phyloP scores from a whole-genome alignment of 2,329 filamentous ascomycete genomes.

The Golovinomyces cichoracearum region DNA sequence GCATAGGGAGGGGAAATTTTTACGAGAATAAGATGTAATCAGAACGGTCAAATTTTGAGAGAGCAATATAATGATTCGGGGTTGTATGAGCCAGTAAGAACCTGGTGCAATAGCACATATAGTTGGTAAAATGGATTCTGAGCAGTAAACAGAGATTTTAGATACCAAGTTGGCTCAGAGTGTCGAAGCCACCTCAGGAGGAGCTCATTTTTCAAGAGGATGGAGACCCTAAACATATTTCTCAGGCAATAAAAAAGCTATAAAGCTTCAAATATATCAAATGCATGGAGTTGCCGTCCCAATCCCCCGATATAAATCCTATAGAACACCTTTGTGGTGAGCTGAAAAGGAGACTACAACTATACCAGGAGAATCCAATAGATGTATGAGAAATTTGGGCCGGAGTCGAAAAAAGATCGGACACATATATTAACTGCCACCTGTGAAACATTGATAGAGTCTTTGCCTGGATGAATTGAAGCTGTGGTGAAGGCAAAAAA shows the following conservation, averaged over 20 bases:
- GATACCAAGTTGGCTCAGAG: no score
- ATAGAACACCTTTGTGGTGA: neutral
- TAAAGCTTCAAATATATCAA: neutral
- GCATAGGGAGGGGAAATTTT: no score
- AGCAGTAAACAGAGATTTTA: no score
- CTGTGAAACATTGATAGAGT: neutral
- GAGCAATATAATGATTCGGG: no score
- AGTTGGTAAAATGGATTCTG: no score
- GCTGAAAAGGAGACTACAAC: neutral
- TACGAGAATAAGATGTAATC: no score
- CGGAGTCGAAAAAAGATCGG: neutral
- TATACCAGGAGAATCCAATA: neutral
- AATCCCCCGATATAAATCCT: neutral
- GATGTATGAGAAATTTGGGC: neutral
- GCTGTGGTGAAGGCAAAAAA: no score
- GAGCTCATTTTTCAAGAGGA: neutral
- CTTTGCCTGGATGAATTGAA: neutral
- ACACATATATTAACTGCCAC: neutral
- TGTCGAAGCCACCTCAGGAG: no score
- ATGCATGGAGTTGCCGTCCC: neutral
- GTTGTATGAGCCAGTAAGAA: no score
- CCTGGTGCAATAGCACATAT: no score
- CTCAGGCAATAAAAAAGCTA: no score
- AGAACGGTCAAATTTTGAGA: no score
- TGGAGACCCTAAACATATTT: neutral